Percentiles rank a stretch among this genome's conserved stretches.
Evolutionary conservation across 768 basidiomycete species (phyloP).

Genomic region (Brasilioporus rufonigricans): DNA sequence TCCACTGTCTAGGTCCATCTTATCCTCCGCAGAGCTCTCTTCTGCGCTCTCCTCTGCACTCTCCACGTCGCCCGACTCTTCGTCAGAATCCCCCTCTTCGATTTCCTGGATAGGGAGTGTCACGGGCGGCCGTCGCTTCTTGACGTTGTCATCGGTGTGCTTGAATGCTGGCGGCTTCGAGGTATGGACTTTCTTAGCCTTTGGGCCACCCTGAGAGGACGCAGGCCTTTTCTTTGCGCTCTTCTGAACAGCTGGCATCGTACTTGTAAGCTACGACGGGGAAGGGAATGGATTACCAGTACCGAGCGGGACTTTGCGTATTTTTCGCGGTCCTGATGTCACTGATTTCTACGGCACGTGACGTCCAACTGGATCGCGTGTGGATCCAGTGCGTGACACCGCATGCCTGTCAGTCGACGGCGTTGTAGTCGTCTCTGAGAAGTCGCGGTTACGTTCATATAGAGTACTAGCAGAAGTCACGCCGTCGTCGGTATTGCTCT

Average conservation of each 20-base stretch:
- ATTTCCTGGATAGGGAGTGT: conserved; percentile 39
- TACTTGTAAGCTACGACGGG: background rate
- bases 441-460: no score
- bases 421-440: no score
- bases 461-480: no score
- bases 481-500: no score
- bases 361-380: no score
- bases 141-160: conserved; percentile 34
- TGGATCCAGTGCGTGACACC: no score
- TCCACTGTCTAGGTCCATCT: conserved; percentile 28
- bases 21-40: conserved; percentile 27
- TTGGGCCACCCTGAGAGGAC: conserved; percentile 44
- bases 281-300: no score
- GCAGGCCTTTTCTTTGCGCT: conserved; percentile 51
- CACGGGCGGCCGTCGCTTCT: conserved; percentile 62
- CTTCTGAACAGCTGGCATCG: conserved; percentile 45
- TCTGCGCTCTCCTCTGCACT: conserved; percentile 28
- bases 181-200: conserved; percentile 51
- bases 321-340: no score
- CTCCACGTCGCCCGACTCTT: conserved; percentile 34
- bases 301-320: no score
- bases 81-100: conserved; percentile 37
- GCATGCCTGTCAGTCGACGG: no score
- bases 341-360: conserved; percentile 19
- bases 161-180: conserved; percentile 32